Percentiles rank a stretch among this genome's conserved stretches.
Conservation (phyloP, 2,329 filamentous ascomycete species). For the Colletotrichum godetiae region DNA sequence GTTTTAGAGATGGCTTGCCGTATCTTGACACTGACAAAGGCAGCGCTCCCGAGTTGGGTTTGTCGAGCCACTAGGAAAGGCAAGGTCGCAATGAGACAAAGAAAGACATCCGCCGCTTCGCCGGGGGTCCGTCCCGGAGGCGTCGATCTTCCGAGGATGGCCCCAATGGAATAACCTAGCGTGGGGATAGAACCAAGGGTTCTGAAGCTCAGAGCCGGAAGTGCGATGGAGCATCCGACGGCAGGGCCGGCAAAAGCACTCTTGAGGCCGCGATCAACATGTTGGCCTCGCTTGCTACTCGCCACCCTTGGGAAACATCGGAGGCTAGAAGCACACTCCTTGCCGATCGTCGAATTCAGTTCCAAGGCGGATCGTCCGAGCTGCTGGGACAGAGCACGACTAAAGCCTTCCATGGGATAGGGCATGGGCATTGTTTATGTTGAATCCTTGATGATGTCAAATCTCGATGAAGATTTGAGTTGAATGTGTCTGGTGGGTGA, state of each 20-base stretch:
- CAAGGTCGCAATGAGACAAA: conserved; percentile 14
- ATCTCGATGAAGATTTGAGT: not conserved
- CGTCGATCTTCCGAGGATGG: conserved; percentile 9
- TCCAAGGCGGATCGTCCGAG: conserved; percentile 10
- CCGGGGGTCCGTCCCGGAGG: conserved; percentile 8
- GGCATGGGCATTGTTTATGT: not conserved
- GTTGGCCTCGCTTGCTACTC: not conserved
- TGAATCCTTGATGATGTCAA: not conserved
- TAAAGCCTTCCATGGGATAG: not conserved
- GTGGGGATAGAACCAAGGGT: not conserved
- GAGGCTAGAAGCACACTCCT: not conserved
- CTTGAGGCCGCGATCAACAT: not conserved
- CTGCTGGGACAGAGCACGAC: conserved; percentile 2
- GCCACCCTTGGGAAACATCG: conserved; percentile 10
- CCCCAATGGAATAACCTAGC: not conserved
- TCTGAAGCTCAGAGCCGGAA: not conserved
- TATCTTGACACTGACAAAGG: conserved; percentile 12
- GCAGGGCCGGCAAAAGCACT: conserved; percentile 8
- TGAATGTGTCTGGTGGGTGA: not conserved
- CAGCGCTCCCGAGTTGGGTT: not conserved
- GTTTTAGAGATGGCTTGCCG: not conserved
- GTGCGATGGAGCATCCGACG: not conserved
- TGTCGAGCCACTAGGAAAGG: not conserved
- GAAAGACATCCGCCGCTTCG: conserved; percentile 5
- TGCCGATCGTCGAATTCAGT: conserved; percentile 22